Conservation (phyloP, 306 rosid genomes). For the Rosa lucieae region DNA sequence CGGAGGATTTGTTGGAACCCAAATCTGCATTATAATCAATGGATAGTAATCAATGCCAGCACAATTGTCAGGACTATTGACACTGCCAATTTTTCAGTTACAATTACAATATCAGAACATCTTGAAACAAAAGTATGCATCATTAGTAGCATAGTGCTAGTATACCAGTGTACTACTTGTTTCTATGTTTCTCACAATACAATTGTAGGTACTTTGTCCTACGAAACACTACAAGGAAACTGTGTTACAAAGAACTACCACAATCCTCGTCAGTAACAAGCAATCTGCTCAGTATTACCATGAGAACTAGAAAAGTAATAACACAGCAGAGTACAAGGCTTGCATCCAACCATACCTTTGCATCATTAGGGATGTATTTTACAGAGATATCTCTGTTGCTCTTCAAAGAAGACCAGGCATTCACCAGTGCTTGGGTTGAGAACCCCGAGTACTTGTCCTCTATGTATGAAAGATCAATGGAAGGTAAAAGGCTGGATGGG, state of each 20-base stretch:
- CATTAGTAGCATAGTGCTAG: neutral
- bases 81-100: neutral
- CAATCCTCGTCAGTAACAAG: neutral
- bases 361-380: constrained; percentile 27
- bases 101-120: neutral
- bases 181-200: neutral
- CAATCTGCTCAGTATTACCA: constrained; percentile 1
- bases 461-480: constrained; percentile 66
- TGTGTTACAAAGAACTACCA: neutral
- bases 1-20: constrained; percentile 87
- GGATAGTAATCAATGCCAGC: constrained; percentile 20
- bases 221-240: neutral
- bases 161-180: neutral
- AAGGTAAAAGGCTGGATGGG: constrained; percentile 68
- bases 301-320: neutral
- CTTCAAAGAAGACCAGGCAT: constrained; percentile 66
- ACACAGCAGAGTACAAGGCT: neutral
- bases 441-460: constrained; percentile 66
- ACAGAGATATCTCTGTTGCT: constrained; percentile 29
- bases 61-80: constrained; percentile 23
- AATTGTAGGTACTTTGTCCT: neutral
- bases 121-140: neutral
- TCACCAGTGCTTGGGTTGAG: constrained; percentile 48
- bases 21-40: constrained; percentile 57
- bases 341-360: constrained; percentile 43